Evolutionary conservation across 2,329 filamentous ascomycete genomes (phyloP), one percentile per base, ranked within the genome.

Genomic region (Cyphellophora europaea): DNA sequence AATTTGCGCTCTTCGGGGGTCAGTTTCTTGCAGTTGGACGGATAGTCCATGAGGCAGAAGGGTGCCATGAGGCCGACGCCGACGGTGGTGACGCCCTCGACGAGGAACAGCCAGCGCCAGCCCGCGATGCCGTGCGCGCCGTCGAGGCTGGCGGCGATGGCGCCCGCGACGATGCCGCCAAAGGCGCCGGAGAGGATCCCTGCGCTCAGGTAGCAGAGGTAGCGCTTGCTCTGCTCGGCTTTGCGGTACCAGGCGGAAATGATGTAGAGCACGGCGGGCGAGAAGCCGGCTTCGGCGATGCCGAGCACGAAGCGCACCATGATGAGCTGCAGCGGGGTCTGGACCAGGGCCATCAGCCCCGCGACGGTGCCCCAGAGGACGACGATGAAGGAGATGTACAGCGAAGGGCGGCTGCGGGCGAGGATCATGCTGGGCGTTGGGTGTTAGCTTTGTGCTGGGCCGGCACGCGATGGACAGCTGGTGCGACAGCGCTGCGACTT

Each of bases 41-140:
- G 79, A 0, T 77, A 66, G 51, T 84, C 79, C 0, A 79, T 82
- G 11, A 83, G 58, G 1, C 72, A 77, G 46, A 77, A 43, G 52
- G 81, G 79, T 1, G 70, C 57, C 21, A 82, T 60, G 2, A 82
- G 12, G 1, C 68, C 65, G 0, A 82, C 53, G 0, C 64, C 62
- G 40, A 60, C 62, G 1, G 72, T 77, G 43, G 80, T 70, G 45
- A 81, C 72, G 12, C 79, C 79, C 51, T 83, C 79, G 11, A 82
- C 73, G 3, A 67, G 69, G 36, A 82, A 82, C 30, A 83, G 79
- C 76, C 81, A 79, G 5, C 77, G 62, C 79, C 79, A 83, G 4
- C 56, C 59, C 4, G 12, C 17, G 6, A 33, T 15, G 5, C 31
- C 31, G 6, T 33, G 31, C 11, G 31, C 31, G 5, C 31, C 31